Base-by-base conservation (phyloP, 805 yeast species). In the Metschnikowia lunata region DNA sequence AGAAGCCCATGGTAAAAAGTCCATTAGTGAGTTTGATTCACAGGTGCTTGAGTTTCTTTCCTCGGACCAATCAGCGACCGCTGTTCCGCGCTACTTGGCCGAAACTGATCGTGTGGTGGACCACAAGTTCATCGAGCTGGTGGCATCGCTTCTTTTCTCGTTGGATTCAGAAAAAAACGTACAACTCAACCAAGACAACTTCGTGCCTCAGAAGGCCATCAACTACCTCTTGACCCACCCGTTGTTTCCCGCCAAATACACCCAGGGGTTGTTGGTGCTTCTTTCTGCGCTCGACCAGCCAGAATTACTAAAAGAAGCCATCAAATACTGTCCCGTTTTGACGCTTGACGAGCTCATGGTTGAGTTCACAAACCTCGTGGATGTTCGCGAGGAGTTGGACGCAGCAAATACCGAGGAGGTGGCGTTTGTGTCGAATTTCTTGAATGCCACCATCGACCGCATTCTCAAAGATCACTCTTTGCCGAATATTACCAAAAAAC, bases 161-260 rank as follows among this genome's bases (percentile, higher is more conserved):
- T 18, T 51, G 27, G 52, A 56, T 10, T 50, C 52, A 2, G 44
- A 46, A 8, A 39, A 45, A 10, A 51, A 53, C 48, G 58, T 75
- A n/a, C 40, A 48, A 48, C 50, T 58, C 46, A 42, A 47, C 8
- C 46, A 56, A 37, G 57, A 55, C 11, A 59, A 55, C 13, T 70
- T 73, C 45, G 54, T 75, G 30, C 79, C 93, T 40, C 81, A 82
- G 55, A 65, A 65, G 38, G 71, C 88, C 2, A 63, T 88, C 38
- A 76, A 84, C 1, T 90, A 87, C 58, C 71, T 90, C 30, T 71
- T 91, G 49, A 85, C 96, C 2, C 96, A 91, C 66, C 97, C 97
- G 13, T 66, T 88, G 14, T 89, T 84, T 64, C 97, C 97, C 8
- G 62, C 69, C 12, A 66, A 72, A 14, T 76, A 72, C 47, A 71